Base-by-base conservation (phyloP, 352 stramenopile species). In the Globisporangium sylvaticum region DNA sequence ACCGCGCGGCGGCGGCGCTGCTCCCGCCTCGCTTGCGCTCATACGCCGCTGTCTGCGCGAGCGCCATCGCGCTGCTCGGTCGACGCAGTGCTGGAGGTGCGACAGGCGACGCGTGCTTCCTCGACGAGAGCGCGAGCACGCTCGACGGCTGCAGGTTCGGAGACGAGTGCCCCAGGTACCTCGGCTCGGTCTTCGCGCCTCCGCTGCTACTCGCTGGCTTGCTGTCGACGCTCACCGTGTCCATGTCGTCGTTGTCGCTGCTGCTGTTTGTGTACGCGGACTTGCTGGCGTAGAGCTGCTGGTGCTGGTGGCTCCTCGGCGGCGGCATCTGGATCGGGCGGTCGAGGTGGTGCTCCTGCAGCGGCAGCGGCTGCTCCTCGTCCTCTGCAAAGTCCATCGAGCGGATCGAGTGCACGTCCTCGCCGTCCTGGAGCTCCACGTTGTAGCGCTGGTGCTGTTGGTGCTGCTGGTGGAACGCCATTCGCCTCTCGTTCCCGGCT, bases 341-440 rank as follows among this genome's bases (percentile, higher is more conserved):
- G 39, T 68, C 42, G n/a, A 68, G 53, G 39, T 68, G 53, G 54
- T 68, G 63, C 39, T 68, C 63, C 32, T 68, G 63, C 54, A 68
- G 14, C n/a, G 63, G 62, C 54, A 68, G 39, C 42, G 62, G 53
- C 22, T 20, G 52, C 10, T 67, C 52, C 10, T 67, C 62, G 22
- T 53, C 22, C 58, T 42, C 53, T 62, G 63, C 15, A 57, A 44
- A 59, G 20, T 68, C 63, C 4, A 63, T 58, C 5, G 63, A 68
- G 37, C 54, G 63, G 59, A 71, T 53, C 29, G 66, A 71, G 55
- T 67, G 66, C 22, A 60, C 66, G 12, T 71, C 66, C 14, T 67
- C 60, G 25, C 66, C 31, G 52, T 71, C 66, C 39, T 67, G 66
- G 29, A 65, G 42, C 12, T 65, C 58, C 12, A 59, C 59, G n/a